These are phyloP conservation scores for Ogataea allantospora DNA, from an alignment of 805 yeast genomes.

Conservation along the genomic window DNA sequence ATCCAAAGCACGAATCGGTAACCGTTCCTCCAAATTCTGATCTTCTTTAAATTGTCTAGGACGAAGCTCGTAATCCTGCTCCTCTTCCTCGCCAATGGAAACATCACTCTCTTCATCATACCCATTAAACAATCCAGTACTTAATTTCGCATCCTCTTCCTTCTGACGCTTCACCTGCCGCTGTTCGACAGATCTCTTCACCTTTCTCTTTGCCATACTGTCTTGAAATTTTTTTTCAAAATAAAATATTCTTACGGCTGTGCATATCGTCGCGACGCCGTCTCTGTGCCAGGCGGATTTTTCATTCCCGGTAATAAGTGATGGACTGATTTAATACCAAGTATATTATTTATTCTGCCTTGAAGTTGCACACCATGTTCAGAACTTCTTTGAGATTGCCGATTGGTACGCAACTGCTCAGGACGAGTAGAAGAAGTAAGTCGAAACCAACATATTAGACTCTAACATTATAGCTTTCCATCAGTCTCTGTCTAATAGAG, in stretches of 20 bases:
- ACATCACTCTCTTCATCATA: constrained; percentile 21
- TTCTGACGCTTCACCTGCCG: constrained; percentile 39
- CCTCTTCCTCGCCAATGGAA: constrained; percentile 45
- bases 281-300: constrained; percentile 8
- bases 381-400: constrained; percentile 15
- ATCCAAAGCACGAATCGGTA: constrained; percentile 74
- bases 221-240: constrained; percentile 4
- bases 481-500: constrained; percentile 25
- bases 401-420: constrained; percentile 5
- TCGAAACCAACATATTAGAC: no score
- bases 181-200: constrained; percentile 35
- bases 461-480: constrained; percentile 31
- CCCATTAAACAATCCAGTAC: constrained; percentile 36
- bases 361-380: constrained; percentile 15
- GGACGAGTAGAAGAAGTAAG: constrained; percentile 16
- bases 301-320: constrained; percentile 10
- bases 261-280: constrained; percentile 9
- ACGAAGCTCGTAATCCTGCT: constrained; percentile 71
- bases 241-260: constrained; percentile 12
- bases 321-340: background rate
- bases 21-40: constrained; percentile 54
- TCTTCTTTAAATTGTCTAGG: constrained; percentile 58
- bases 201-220: constrained; percentile 39
- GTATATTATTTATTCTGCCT: constrained; percentile 2
- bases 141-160: constrained; percentile 42